Percentiles rank a stretch among this genome's conserved stretches.
phyloP scores from a whole-genome alignment of 148 eudicot genomes.

The Pouteria glomerata region DNA sequence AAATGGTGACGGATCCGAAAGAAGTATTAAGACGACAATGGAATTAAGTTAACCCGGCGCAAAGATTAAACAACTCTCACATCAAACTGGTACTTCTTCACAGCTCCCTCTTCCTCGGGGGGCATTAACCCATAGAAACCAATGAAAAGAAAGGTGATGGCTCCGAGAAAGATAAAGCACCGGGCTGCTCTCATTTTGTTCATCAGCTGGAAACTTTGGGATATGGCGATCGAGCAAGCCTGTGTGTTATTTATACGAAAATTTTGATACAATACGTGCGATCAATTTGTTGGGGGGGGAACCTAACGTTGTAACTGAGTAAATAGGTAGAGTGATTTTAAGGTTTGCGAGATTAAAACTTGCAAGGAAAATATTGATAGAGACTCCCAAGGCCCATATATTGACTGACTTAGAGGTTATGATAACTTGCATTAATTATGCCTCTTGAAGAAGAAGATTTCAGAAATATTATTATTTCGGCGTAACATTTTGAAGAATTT shows the following conservation, averaged over 20 bases:
- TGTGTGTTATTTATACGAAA: no score
- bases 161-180: constrained; percentile 3
- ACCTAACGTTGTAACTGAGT: no score
- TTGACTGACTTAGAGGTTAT: neutral
- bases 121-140: constrained; percentile 5
- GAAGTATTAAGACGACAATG: neutral
- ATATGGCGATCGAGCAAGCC: no score
- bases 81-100: constrained; percentile 47
- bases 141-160: constrained; percentile 12
- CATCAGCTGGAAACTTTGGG: neutral
- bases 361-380: constrained; percentile 16
- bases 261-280: no score
- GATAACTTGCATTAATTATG: no score
- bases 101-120: constrained; percentile 28
- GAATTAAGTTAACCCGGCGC: neutral
- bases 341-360: constrained; percentile 9
- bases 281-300: no score
- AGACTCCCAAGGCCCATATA: neutral
- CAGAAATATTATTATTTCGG: no score
- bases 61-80: constrained; percentile 16
- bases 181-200: neutral
- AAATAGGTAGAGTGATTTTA: no score
- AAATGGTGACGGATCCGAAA: neutral
- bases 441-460: no score
- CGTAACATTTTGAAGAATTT: no score